Evolutionary conservation across 257 asterid species (phyloP).

Genomic region (Dorcoceras hygrometricum): DNA sequence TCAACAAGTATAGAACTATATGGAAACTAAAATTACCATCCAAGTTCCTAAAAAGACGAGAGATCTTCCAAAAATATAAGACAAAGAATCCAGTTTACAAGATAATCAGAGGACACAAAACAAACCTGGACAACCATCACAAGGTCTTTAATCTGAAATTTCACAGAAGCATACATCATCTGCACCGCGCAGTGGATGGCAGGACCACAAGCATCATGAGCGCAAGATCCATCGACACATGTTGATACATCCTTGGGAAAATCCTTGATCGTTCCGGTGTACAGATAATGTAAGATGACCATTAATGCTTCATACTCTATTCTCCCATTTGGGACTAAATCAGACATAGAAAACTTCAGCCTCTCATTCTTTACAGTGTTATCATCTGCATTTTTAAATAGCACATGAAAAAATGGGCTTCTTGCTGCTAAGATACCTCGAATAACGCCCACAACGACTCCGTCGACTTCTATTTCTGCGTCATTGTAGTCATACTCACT

Average conservation of each 20-base stretch:
- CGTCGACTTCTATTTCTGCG: conserved; percentile 71
- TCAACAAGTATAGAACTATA: background rate
- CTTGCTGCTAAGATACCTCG: conserved; percentile 82
- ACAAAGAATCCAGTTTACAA: background rate
- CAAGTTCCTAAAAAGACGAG: conserved; percentile 1
- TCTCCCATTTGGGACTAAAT: conserved; percentile 48
- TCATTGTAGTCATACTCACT: conserved; percentile 66
- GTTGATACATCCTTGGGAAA: conserved; percentile 67
- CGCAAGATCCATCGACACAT: conserved; percentile 74
- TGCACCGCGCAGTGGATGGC: conserved; percentile 71
- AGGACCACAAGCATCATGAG: conserved; percentile 80
- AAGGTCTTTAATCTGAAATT: conserved; percentile 75
- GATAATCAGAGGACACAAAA: background rate
- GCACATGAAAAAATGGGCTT: conserved; percentile 46
- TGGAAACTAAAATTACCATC: no score
- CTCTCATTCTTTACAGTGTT: conserved; percentile 38
- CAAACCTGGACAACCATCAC: conserved; percentile 66
- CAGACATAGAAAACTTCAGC: conserved; percentile 49
- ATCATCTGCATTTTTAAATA: conserved; percentile 34
- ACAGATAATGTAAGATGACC: conserved; percentile 46
- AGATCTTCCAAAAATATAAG: background rate
- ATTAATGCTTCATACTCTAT: conserved; percentile 54
- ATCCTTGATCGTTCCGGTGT: conserved; percentile 63
- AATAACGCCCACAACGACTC: conserved; percentile 53
- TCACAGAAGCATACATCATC: conserved; percentile 80